Conservation (phyloP, 192 early-diverging fungal genomes). For the Paraglomus occultum region DNA sequence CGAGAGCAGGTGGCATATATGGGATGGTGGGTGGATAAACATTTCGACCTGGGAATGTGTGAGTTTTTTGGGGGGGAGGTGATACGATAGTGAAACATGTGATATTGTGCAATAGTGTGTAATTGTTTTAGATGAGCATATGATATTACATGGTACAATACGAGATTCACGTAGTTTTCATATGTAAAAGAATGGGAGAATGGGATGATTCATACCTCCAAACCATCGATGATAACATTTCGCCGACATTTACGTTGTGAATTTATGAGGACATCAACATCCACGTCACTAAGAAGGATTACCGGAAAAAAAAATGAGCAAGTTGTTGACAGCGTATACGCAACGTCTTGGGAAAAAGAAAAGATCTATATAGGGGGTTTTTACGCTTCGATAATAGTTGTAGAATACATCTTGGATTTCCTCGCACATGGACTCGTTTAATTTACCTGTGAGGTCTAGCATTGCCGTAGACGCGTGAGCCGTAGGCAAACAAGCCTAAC, state of each 20-base stretch:
- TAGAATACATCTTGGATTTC: too few relatives aligned
- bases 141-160: too few relatives aligned
- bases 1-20: neutral
- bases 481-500: slow-evolving; percentile 20
- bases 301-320: neutral
- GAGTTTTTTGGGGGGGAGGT: too few relatives aligned
- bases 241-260: slow-evolving; percentile 11
- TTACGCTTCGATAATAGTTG: too few relatives aligned
- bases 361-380: too few relatives aligned
- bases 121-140: too few relatives aligned
- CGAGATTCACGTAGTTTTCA: too few relatives aligned
- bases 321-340: neutral
- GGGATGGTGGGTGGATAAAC: slow-evolving; percentile 16
- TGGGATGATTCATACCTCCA: slow-evolving; percentile 12
- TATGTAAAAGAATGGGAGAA: too few relatives aligned
- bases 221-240: slow-evolving; percentile 22
- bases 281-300: neutral
- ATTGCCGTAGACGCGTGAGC: slow-evolving; percentile 23
- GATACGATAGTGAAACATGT: too few relatives aligned
- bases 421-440: too few relatives aligned
- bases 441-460: slow-evolving; percentile 24
- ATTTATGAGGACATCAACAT: slow-evolving; percentile 23
- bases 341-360: too few relatives aligned
- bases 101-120: too few relatives aligned
- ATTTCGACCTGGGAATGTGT: slow-evolving; percentile 13